Base-by-base conservation (phyloP, 345 rosid species). In the Eucalyptus pauciflora region DNA sequence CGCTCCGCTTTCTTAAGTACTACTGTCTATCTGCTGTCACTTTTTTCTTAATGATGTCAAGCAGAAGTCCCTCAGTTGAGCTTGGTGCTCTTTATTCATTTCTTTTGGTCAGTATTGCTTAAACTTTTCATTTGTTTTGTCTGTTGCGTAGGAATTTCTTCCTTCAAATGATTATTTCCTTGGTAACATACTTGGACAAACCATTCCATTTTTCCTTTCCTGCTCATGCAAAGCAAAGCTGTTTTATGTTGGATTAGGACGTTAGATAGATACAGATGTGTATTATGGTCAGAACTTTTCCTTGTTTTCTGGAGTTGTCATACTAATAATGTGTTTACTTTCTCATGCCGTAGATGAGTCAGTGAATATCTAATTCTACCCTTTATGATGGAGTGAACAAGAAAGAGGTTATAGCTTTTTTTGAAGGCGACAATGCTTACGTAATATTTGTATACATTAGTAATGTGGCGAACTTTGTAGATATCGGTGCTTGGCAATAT, bases 401-500 rank as follows among this genome's bases (percentile, higher is more conserved):
- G 29, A 25, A 41, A 41, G 85, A 20, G 85, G 29, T 76, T 76
- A 76, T 37, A 76, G 48, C 24, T 76, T 18, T 76, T 11, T 76
- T 76, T 76, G 15, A 41, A 11, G 85, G 85, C 5, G 0, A 76
- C 43, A 11, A 76, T 76, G 48, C 85, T 37, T 20, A 41, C 41
- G 15, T 41, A 41, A 76, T 25, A 41, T 76, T 41, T 20, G 48
- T 41, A 41, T 41, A 76, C 5, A 5, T 76, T 76, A 20, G 16
- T 76, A 22, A 76, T 9, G 1, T 76, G 46, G 41, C 4, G 46
- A 86, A 46, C 62, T 67, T 89, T 95, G 93, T 93, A 97, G 98
- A 95, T 92, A 85, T 93, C 91, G 99, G 99, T 91, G 99, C 99
- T 89, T 97, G 98, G 99, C 93, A 96, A 91, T 93, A 94, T 88